Base-by-base conservation (phyloP, 106 monocot genomes). In the Acorus calamus region DNA sequence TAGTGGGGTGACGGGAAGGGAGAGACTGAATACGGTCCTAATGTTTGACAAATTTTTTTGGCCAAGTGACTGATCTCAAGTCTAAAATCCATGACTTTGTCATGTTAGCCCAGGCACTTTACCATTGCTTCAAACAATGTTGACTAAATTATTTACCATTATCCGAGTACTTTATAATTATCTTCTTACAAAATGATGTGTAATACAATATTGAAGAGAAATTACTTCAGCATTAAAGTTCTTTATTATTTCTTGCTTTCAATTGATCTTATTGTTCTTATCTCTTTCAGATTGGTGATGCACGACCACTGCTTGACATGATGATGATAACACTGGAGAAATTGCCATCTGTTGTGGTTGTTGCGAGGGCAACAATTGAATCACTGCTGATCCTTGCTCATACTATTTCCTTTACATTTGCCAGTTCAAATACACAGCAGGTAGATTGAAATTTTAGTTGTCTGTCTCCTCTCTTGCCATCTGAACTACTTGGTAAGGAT, bases 341-440 rank as follows among this genome's bases (percentile, higher is more conserved):
- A 66, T 71, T 90, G 50, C 59, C 86, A 50, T 53, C 65, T 51
- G 14, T 57, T 80, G 63, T 69, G 51, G 50, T 55, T 71, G 89
- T 80, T 74, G 72, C 87, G 9, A 96, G 85, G 72, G 87, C 96
- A 59, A 87, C 82, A 49, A 80, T 91, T 65, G 82, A 78, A 70
- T 91, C 91, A 66, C 68, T 96, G 69, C 66, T 96, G 50, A 87
- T 96, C 69, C 87, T 96, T 74, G 84, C 84, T 47, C 77, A 85
- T 68, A 87, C 85, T 47, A 78, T 90, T 61, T 87, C 87, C 28
- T 71, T 84, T 63, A 72, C 83, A 52, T 80, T 67, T 7, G 46
- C 70, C 14, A 56, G 60, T 14, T 74, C 71, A 6, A 63, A 85
- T 69, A 47, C 75, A 50, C 83, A 82, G 68, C 47, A 77, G 71